Evolutionary conservation across 129 eudicot genomes (phyloP).

Genomic region (Dittrichia graveolens): DNA sequence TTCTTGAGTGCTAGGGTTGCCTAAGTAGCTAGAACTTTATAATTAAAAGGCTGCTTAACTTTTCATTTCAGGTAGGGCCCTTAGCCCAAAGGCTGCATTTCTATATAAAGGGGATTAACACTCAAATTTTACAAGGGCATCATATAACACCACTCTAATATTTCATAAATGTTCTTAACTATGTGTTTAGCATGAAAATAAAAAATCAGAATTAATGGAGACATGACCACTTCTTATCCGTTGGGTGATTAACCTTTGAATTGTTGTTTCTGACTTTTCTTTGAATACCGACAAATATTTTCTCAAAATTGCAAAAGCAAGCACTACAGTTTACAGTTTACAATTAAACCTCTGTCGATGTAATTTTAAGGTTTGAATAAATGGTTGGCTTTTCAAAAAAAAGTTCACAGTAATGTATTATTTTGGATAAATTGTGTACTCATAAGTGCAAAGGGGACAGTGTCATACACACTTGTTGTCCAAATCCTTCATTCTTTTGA

Average conservation of each 20-base stretch:
- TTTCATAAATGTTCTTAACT: background rate
- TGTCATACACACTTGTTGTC: background rate
- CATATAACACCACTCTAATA: background rate
- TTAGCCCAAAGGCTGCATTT: background rate
- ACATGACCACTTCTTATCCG: background rate
- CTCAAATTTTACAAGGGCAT: background rate
- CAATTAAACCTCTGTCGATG: too few relatives aligned
- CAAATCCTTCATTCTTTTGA: background rate
- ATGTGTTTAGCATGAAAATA: background rate
- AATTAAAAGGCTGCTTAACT: background rate
- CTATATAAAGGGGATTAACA: background rate
- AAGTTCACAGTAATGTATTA: too few relatives aligned
- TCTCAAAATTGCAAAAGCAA: too few relatives aligned
- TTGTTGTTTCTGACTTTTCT: too few relatives aligned
- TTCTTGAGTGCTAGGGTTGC: background rate
- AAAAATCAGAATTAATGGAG: background rate
- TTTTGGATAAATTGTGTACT: slow-evolving; percentile 9
- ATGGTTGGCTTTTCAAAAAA: too few relatives aligned
- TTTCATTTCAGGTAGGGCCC: too few relatives aligned
- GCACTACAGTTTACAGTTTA: too few relatives aligned
- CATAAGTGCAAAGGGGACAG: background rate
- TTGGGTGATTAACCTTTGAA: too few relatives aligned
- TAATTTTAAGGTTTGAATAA: too few relatives aligned
- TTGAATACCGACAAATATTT: too few relatives aligned
- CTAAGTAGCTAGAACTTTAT: slow-evolving; percentile 15